Evolutionary conservation across 1,139 yeast genomes (phyloP).

Genomic region (Scheffersomyces cryptocercus): DNA sequence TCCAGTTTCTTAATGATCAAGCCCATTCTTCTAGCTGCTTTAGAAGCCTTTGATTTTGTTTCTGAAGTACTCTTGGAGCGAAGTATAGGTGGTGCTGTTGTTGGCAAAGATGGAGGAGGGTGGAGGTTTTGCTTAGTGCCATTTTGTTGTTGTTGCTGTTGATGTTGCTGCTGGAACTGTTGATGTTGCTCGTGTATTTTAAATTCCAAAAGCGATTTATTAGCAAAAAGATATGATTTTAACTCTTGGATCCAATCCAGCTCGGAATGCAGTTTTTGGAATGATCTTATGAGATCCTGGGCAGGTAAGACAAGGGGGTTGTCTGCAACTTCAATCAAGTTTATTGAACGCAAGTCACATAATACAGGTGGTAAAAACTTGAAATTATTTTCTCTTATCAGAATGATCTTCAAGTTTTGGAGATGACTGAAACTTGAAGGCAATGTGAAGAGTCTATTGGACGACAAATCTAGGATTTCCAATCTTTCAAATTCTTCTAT

Average conservation of each 20-base stretch:
- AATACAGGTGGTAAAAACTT: constrained; percentile 58
- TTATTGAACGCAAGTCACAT: constrained; percentile 52
- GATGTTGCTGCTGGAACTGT: constrained; percentile 8
- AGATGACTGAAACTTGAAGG: constrained; percentile 47
- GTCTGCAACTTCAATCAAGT: constrained; percentile 67
- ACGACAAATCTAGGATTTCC: constrained; percentile 70
- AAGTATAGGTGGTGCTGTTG: constrained; percentile 20
- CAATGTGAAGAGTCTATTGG: constrained; percentile 46
- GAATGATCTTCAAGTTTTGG: constrained; percentile 54
- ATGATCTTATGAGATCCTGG: constrained; percentile 31
- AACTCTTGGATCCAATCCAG: constrained; percentile 59
- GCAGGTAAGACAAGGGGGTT: constrained; percentile 65
- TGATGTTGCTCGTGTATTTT: constrained; percentile 12
- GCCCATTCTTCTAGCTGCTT: constrained; percentile 65
- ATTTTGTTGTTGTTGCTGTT: constrained; percentile 5
- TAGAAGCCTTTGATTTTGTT: constrained; percentile 57
- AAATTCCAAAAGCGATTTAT: constrained; percentile 26
- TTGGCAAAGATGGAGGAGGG: constrained; percentile 4
- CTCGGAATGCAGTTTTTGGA: constrained; percentile 40
- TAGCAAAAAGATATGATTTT: constrained; percentile 39
- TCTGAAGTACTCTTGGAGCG: constrained; percentile 62
- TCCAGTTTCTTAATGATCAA: constrained; percentile 53
- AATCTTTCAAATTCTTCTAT: constrained; percentile 43
- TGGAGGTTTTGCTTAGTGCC: background rate
- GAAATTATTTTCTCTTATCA: constrained; percentile 63